Evolutionary conservation across 139 green algal genomes (phyloP).

Genomic region (Chlorella sorokiniana): DNA sequence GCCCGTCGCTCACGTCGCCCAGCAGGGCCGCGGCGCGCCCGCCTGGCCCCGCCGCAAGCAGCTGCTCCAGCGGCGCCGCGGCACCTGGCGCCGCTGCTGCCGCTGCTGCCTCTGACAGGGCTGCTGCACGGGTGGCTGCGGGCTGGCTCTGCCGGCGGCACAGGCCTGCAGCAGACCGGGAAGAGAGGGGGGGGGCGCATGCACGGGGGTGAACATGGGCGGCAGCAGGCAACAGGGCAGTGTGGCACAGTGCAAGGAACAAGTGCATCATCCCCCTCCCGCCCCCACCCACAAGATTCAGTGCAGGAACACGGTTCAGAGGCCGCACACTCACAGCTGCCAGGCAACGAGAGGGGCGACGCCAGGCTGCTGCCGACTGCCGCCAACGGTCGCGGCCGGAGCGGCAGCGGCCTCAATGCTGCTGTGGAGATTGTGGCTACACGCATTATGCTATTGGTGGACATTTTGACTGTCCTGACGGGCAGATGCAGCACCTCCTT

Average conservation of each 20-base stretch:
- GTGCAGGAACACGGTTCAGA: too few species aligned
- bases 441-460: too few species aligned
- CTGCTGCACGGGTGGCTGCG: not conserved
- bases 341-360: not conserved
- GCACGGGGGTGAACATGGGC: not conserved
- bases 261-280: too few species aligned
- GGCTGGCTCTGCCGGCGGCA: not conserved
- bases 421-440: too few species aligned
- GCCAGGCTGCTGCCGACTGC: not conserved
- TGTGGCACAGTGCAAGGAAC: too few species aligned
- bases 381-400: not conserved
- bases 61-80: not conserved
- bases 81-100: constrained; percentile 12
- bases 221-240: not conserved
- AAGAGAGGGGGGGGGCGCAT: not conserved
- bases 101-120: not conserved
- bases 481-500: too few species aligned
- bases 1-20: constrained; percentile 68
- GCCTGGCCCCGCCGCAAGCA: not conserved
- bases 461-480: too few species aligned
- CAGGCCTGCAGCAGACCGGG: not conserved
- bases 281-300: too few species aligned
- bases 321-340: constrained; percentile 4
- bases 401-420: not conserved
- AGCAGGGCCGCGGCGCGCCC: constrained; percentile 4